Conservation (phyloP, 345 rosid species). For the Brassica cretica region DNA sequence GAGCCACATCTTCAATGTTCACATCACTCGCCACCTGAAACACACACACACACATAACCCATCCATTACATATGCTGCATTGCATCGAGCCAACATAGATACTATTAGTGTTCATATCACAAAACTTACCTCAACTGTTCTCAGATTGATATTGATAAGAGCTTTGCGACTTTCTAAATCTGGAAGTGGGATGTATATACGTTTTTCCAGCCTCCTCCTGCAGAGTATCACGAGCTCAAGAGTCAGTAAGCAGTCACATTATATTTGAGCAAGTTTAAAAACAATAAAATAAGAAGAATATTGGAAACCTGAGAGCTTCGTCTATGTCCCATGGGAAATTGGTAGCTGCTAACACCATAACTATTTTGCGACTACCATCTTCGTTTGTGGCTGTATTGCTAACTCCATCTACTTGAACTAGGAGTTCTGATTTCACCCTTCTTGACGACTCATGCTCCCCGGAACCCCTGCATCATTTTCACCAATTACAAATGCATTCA, state of each 20-base stretch:
- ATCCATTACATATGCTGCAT: slow-evolving; percentile 8
- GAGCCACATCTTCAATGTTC: slow-evolving; percentile 86
- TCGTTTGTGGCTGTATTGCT: slow-evolving; percentile 81
- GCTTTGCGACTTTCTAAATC: slow-evolving; percentile 94
- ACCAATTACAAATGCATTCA: slow-evolving; percentile 4
- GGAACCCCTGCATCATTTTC: slow-evolving; percentile 73
- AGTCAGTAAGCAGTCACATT: neutral
- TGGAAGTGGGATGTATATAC: slow-evolving; percentile 99
- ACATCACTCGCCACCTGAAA: slow-evolving; percentile 90
- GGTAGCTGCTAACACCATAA: slow-evolving; percentile 99
- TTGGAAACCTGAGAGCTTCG: slow-evolving; percentile 82
- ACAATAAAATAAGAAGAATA: neutral
- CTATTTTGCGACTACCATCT: slow-evolving; percentile 95
- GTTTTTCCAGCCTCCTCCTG: slow-evolving; percentile 99
- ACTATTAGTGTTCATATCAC: neutral
- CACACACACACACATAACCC: neutral
- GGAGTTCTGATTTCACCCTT: slow-evolving; percentile 99
- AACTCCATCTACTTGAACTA: slow-evolving; percentile 99
- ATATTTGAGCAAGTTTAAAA: neutral
- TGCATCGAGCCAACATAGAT: neutral
- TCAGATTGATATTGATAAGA: slow-evolving; percentile 92
- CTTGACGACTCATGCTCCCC: slow-evolving; percentile 99
- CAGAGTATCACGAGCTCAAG: slow-evolving; percentile 19
- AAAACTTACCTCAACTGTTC: slow-evolving; percentile 84
- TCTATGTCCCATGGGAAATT: slow-evolving; percentile 99